Evolutionary conservation across 331 rosid genomes (phyloP).

Genomic region (Prunus yedoensis): DNA sequence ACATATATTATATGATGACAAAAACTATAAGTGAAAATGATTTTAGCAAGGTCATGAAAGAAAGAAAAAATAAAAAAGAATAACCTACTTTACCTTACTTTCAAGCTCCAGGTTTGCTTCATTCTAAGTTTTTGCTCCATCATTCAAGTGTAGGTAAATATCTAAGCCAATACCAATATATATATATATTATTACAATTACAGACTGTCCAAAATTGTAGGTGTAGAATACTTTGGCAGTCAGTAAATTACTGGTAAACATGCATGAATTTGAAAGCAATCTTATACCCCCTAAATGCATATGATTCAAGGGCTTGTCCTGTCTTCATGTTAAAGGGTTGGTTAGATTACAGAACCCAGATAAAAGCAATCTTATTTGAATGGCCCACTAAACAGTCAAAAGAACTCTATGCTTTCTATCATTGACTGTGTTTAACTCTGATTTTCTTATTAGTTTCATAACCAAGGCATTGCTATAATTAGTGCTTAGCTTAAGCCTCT

Average conservation of each 20-base stretch:
- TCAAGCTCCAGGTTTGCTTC: slow-evolving; percentile 7
- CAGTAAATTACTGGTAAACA: background rate
- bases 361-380: background rate
- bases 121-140: slow-evolving; percentile 18
- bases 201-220: background rate
- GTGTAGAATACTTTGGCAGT: background rate
- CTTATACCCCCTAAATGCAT: background rate
- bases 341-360: background rate
- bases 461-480: background rate
- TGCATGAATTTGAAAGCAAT: slow-evolving; percentile 10
- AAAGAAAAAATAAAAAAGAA: background rate
- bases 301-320: background rate
- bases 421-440: background rate
- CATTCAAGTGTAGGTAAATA: background rate
- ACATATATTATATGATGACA: background rate
- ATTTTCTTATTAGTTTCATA: background rate
- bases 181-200: background rate
- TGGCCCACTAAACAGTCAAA: background rate
- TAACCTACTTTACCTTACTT: slow-evolving; percentile 10
- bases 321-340: background rate
- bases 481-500: no score
- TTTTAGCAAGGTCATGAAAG: background rate
- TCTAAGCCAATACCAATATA: background rate
- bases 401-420: background rate
- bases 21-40: background rate